Evolutionary conservation across 768 basidiomycete genomes (phyloP).

Genomic region (Mrakia frigida): DNA sequence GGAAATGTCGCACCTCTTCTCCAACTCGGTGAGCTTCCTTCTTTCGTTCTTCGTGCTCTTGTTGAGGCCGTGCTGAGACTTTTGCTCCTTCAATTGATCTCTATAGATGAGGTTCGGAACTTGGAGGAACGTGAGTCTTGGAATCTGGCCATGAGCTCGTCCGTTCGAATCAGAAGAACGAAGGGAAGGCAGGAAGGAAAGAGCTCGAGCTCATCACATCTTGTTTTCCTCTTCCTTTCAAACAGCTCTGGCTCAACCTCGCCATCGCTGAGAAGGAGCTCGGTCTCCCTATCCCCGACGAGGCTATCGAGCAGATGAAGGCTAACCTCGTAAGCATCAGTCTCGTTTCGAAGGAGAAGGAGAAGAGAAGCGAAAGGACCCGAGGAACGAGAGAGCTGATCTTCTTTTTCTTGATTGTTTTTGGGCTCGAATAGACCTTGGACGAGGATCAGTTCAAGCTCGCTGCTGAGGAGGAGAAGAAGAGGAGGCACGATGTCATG

Average conservation of each 20-base stretch:
- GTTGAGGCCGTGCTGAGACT: neutral
- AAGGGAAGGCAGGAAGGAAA: neutral
- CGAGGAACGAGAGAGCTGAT: neutral
- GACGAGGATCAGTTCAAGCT: slow-evolving; percentile 85
- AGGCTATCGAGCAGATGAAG: slow-evolving; percentile 91
- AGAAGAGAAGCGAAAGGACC: neutral
- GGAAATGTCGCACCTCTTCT: slow-evolving; percentile 96
- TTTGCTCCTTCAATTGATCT: neutral
- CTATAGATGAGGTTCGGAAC: slow-evolving; percentile 85
- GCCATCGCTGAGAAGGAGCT: slow-evolving; percentile 95
- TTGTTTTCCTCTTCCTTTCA: neutral
- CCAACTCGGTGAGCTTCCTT: slow-evolving; percentile 63
- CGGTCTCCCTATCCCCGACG: slow-evolving; percentile 79
- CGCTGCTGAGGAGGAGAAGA: slow-evolving; percentile 93
- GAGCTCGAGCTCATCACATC: neutral
- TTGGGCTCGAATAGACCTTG: slow-evolving; percentile 55
- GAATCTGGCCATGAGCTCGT: neutral
- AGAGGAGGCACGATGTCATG: slow-evolving; percentile 97
- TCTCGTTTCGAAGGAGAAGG: neutral
- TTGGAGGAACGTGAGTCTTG: slow-evolving; percentile 59
- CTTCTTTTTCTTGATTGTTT: too few species aligned
- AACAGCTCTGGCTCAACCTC: slow-evolving; percentile 85
- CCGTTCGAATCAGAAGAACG: neutral
- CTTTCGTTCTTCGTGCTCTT: neutral
- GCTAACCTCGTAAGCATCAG: slow-evolving; percentile 65